A percentile compares a stretch with the other conserved stretches of the same genome.
Conservation (phyloP, 768 basidiomycete genomes). For the Boletus rubroflammeus region DNA sequence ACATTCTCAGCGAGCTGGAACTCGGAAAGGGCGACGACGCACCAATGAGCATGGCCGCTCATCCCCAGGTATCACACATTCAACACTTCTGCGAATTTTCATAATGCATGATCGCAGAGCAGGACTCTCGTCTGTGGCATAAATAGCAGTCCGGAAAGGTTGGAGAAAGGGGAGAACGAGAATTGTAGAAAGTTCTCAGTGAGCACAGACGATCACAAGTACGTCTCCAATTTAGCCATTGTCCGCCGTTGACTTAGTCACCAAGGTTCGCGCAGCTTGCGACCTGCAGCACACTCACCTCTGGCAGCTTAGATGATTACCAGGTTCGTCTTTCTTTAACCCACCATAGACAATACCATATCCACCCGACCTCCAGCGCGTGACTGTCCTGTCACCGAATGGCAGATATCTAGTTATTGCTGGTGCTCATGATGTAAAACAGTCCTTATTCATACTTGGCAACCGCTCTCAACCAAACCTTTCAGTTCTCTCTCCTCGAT, state of each 20-base stretch:
- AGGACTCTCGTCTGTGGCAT: constrained; percentile 77
- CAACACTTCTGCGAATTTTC: not conserved
- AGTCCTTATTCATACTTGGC: constrained; percentile 15
- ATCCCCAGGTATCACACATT: constrained; percentile 47
- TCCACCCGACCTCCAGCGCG: constrained; percentile 51
- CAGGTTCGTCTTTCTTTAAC: constrained; percentile 55
- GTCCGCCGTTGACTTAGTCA: constrained; percentile 8
- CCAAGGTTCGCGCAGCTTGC: constrained; percentile 28
- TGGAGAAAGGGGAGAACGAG: constrained; percentile 68
- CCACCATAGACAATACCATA: not conserved
- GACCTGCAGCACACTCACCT: constrained; percentile 58
- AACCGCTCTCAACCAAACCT: constrained; percentile 10
- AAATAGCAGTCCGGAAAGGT: constrained; percentile 66
- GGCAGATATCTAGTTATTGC: constrained; percentile 63
- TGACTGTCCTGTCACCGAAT: constrained; percentile 76
- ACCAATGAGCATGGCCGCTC: constrained; percentile 90
- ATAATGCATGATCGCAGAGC: constrained; percentile 29
- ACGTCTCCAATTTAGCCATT: constrained; percentile 17
- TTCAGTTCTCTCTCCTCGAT: constrained; percentile 60
- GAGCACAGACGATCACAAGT: constrained; percentile 52
- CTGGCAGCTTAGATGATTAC: constrained; percentile 68
- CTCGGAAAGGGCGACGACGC: constrained; percentile 83
- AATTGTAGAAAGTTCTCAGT: constrained; percentile 77
- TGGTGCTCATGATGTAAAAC: constrained; percentile 65
- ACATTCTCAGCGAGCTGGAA: constrained; percentile 64